Evolutionary conservation across 1,139 yeast genomes (phyloP).

Genomic region (Pichia sp.): DNA sequence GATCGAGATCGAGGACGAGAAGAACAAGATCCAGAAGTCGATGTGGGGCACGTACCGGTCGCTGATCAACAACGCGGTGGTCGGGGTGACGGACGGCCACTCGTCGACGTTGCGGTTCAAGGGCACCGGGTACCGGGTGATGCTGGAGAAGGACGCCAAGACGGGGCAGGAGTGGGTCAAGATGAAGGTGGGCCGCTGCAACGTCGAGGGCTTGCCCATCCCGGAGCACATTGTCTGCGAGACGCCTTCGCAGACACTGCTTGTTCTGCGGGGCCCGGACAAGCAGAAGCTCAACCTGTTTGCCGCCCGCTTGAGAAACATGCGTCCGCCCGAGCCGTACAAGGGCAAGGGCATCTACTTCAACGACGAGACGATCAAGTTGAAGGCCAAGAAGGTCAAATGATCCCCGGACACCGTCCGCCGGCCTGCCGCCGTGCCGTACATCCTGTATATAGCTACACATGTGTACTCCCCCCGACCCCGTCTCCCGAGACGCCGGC

Average conservation of each 20-base stretch:
- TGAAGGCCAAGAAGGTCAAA: conserved; percentile 91
- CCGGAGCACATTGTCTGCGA: conserved; percentile 74
- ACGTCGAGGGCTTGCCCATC: conserved; percentile 57
- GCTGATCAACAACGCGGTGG: conserved; percentile 66
- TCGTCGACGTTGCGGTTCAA: conserved; percentile 81
- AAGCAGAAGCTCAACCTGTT: conserved; percentile 83
- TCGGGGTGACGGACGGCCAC: conserved; percentile 93
- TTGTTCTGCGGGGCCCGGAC: conserved; percentile 81
- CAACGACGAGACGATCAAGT: conserved; percentile 82
- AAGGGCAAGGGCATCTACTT: conserved; percentile 97
- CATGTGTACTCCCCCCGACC: not conserved
- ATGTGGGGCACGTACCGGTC: conserved; percentile 97
- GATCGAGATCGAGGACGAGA: conserved; percentile 55
- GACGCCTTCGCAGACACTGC: conserved; percentile 84
- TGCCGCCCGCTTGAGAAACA: conserved; percentile 83
- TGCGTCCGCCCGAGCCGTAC: conserved; percentile 96
- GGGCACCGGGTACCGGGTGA: conserved; percentile 96
- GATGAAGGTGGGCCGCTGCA: conserved; percentile 82
- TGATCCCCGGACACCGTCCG: conserved; percentile 32
- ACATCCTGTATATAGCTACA: not conserved
- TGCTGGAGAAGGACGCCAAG: conserved; percentile 44
- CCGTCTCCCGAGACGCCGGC: not conserved
- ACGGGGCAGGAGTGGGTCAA: conserved; percentile 59
- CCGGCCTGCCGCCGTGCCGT: not conserved
- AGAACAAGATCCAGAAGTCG: conserved; percentile 65